A percentile compares a stretch with the other conserved stretches of the same genome.
phyloP scores from a whole-genome alignment of 2,329 filamentous ascomycete genomes.

The Lachnellula willkommii region DNA sequence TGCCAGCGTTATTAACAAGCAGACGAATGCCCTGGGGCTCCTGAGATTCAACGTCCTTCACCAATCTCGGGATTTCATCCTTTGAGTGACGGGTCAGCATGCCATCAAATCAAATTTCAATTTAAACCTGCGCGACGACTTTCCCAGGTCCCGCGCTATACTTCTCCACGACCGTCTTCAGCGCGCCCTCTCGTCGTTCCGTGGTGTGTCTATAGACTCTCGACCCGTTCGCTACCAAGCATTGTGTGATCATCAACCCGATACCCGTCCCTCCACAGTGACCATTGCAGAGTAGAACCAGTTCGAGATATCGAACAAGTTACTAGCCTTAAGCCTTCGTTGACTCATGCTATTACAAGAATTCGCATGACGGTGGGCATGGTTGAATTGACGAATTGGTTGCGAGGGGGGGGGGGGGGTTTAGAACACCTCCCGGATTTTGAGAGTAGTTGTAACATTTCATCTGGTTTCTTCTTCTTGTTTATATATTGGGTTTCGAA shows the following conservation, averaged over 20 bases:
- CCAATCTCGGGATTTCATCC: constrained; percentile 48
- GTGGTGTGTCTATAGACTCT: constrained; percentile 30
- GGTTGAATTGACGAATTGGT: constrained; percentile 5
- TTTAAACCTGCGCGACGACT: constrained; percentile 26
- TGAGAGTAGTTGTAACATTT: neutral
- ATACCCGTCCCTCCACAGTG: constrained; percentile 23
- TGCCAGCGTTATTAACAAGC: constrained; percentile 52
- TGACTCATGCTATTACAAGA: constrained; percentile 15
- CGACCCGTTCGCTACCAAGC: constrained; percentile 27
- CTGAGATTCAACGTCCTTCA: constrained; percentile 45
- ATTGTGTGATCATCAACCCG: constrained; percentile 29
- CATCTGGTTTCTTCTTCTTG: neutral
- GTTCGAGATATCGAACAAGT: constrained; percentile 18
- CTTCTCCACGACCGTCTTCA: constrained; percentile 33
- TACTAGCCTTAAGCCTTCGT: constrained; percentile 19
- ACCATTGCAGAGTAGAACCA: constrained; percentile 17
- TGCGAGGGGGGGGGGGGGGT: neutral
- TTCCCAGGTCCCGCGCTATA: constrained; percentile 46
- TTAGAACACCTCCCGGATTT: neutral
- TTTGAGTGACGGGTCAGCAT: constrained; percentile 35
- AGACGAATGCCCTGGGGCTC: constrained; percentile 54
- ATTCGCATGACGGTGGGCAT: constrained; percentile 8
- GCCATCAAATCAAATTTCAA: neutral
- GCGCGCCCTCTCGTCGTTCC: constrained; percentile 21
- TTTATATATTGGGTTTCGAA: no score